These are phyloP conservation scores for Pseudogymnoascus sp. DNA, from an alignment of 2,329 filamentous ascomycete genomes.

Conservation along the genomic window DNA sequence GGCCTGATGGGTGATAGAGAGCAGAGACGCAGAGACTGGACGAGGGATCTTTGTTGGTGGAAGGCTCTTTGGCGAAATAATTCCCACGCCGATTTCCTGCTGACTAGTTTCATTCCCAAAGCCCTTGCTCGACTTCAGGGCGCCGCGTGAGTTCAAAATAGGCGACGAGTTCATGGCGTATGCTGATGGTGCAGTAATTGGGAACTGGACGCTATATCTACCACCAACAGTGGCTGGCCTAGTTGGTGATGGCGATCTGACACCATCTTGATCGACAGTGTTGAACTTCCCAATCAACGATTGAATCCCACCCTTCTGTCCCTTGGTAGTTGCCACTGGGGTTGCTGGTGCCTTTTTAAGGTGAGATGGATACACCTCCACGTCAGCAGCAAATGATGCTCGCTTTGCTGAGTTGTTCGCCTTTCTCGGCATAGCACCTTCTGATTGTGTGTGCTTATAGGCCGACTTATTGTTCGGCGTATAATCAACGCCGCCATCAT, in stretches of 20 bases:
- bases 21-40: neutral
- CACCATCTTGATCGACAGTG: neutral
- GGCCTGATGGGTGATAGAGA: neutral
- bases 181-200: neutral
- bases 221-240: neutral
- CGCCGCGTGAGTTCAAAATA: neutral
- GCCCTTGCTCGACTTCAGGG: neutral
- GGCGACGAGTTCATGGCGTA: neutral
- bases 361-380: neutral
- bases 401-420: neutral
- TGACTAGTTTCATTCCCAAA: neutral
- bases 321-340: neutral
- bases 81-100: neutral
- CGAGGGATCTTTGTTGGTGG: neutral
- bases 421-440: neutral
- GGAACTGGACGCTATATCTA: neutral
- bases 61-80: neutral
- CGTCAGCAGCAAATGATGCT: neutral
- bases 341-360: neutral
- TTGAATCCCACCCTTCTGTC: neutral
- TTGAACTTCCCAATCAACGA: neutral
- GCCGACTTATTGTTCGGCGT: neutral
- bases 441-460: neutral
- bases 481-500: neutral
- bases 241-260: constrained; percentile 8